Evolutionary conservation across 768 basidiomycete genomes (phyloP), one percentile per base, ranked within the genome.

Genomic region (Tricholoma bakamatsutake): DNA sequence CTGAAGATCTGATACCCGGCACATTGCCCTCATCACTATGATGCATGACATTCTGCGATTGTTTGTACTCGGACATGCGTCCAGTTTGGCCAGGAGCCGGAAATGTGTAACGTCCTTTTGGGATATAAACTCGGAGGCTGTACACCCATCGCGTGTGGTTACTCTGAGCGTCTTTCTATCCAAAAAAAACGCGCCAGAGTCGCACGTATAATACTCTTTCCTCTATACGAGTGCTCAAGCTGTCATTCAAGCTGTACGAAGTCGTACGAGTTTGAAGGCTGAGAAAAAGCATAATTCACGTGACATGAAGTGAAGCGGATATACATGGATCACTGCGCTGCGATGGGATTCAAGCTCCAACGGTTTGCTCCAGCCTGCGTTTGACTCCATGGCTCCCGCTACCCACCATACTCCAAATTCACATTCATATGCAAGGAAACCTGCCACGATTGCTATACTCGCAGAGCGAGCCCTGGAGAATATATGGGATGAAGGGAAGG

Each of bases 361-460:
- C 45, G 15, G 45, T 47, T n/a, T 45, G 28, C 46, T 7, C 31
- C 46, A 17, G 46, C 27, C 28, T 45, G 46, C 31, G 46, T n/a
- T 8, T 31, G 31, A 30, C 30, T 5, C 7, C 15, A 48, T 48
- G 46, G 5, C 46, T 10, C 27, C 46, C 5, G 42, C 21, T 21
- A 9, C 21, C 9, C 42, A 18, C 15, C 27, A 30, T 31, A 12
- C 46, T 17, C 15, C 46, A 3, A 31, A 30, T n/a, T 43, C 42
- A 6, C 35, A 39, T 13, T 43, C 39, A 2, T 42, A 28, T 40
- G 2, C 40, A 13, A 47, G n/a, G 28, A 27, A 80, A 2, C 87
- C 88, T 1, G 71, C 78, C 3, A 80, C 84, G 0, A 88, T 90
- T 46, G 74, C 80, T 1, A 82, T 87, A 55, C 80, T 89, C 24